A percentile compares a stretch with the other conserved stretches of the same genome.
These are phyloP conservation scores for Wickerhamiella slavikovae DNA, from an alignment of 805 yeast species.

Conservation along the genomic window DNA sequence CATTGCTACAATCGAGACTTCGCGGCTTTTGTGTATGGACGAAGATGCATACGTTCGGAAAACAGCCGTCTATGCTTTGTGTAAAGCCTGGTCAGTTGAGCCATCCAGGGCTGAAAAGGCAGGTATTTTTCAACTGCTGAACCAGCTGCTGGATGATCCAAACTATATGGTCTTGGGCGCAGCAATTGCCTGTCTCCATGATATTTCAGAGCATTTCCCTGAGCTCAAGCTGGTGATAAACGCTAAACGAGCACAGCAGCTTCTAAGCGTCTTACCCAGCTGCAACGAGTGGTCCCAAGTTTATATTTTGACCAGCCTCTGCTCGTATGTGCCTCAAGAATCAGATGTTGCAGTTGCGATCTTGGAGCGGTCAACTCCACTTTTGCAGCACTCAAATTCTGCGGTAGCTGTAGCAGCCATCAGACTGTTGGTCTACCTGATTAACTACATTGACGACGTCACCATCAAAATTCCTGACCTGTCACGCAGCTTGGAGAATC, in stretches of 20 bases:
- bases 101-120: conserved; percentile 24
- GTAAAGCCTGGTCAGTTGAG: conserved; percentile 41
- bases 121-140: conserved; percentile 28
- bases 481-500: conserved; percentile 35
- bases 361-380: conserved; percentile 45
- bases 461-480: conserved; percentile 34
- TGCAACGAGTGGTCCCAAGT: conserved; percentile 53
- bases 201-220: conserved; percentile 36
- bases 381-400: conserved; percentile 60
- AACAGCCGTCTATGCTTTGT: conserved; percentile 48
- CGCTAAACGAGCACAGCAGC: conserved; percentile 23
- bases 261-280: conserved; percentile 22
- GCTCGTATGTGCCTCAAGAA: conserved; percentile 49
- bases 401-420: conserved; percentile 63
- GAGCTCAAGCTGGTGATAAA: conserved; percentile 34
- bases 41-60: conserved; percentile 41
- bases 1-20: conserved; percentile 24
- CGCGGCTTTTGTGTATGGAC: conserved; percentile 23
- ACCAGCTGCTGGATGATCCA: conserved; percentile 32
- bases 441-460: conserved; percentile 45
- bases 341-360: conserved; percentile 44
- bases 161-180: conserved; percentile 46
- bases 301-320: conserved; percentile 40
- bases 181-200: conserved; percentile 45
- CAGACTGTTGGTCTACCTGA: conserved; percentile 46